Evolutionary conservation across 176 grass and related monocot species (phyloP), one percentile per base, ranked within the genome.

Genomic region (Lolium rigidum): DNA sequence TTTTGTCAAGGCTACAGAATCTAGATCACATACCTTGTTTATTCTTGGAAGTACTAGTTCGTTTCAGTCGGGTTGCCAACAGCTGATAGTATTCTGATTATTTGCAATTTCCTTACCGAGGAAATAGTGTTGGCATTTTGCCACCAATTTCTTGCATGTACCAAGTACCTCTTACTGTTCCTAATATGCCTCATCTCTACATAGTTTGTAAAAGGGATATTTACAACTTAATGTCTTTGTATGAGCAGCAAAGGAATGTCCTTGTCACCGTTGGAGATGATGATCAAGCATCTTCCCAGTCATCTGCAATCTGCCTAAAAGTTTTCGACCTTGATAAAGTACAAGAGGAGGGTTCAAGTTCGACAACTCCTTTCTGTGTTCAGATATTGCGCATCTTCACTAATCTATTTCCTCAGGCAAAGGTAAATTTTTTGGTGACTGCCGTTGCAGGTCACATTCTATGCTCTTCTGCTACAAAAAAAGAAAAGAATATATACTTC

Each of bases 251-350:
- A 99, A 92, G 76, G 50, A 96, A 96, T 92, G 88, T 91, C 79
- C 90, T 99, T 62, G 87, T 93, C 69, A 96, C 92, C 25, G 84
- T 99, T 80, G 97, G 97, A 85, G 89, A 96, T 49, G 97, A 99
- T 92, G 91, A 96, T 79, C 92, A 92, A 74, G 76, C 87, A 68
- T 90, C 94, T 82, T 88, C 94, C 10, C 90, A 91, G 59, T 84
- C 81, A 76, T 94, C 90, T 21, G 88, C 92, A 80, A 88, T 96
- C 16, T 99, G 94, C 81, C 86, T 96, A 38, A 99, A 99, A 89
- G 88, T 99, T 86, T 96, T 99, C 1, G 90, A 99, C 67, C 97
- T 99, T 61, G 97, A 99, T 82, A 99, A 99, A 89, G 89, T 96
- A 41, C 92, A 99, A 92, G 92, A 94, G 82, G 94, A 96, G 61